A percentile compares a stretch with the other conserved stretches of the same genome.
Conservation (phyloP, 2,329 filamentous ascomycete genomes). For the Colletotrichum lupini region DNA sequence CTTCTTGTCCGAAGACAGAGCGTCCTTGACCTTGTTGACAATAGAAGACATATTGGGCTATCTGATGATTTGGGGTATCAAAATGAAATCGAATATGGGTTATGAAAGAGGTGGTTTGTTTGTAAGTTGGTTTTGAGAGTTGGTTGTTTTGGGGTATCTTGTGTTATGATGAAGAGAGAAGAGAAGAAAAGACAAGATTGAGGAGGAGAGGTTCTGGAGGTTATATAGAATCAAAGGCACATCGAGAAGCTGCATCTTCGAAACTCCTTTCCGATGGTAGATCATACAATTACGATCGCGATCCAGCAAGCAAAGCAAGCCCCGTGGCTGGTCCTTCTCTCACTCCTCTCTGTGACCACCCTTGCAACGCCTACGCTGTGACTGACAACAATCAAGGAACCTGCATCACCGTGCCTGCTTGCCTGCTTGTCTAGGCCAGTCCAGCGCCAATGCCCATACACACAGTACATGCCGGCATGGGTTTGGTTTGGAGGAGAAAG, state of each 20-base stretch:
- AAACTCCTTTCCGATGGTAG: not conserved
- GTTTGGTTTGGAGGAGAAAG: not conserved
- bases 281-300: conserved; percentile 12
- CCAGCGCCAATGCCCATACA: conserved; percentile 5
- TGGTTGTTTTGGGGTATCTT: conserved; percentile 34
- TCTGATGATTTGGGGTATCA: conserved; percentile 34
- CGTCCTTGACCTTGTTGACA: conserved; percentile 71
- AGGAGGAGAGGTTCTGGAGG: conserved; percentile 17
- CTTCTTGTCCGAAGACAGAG: conserved; percentile 56
- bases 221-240: conserved; percentile 32
- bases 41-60: conserved; percentile 64
- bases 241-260: conserved; percentile 13
- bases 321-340: not conserved
- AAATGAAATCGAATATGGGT: conserved; percentile 3
- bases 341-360: not conserved
- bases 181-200: not conserved
- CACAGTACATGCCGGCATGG: conserved; percentile 23
- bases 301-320: not conserved
- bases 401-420: conserved; percentile 7
- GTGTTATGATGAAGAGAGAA: conserved; percentile 35
- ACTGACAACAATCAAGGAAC: conserved; percentile 29
- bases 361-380: conserved; percentile 5
- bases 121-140: conserved; percentile 7
- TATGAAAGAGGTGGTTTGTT: conserved; percentile 7
- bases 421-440: conserved; percentile 1